Evolutionary conservation across 495 filamentous ascomycete species (phyloP), one percentile per base, ranked within the genome.

Genomic region (Penicillium verhagenii): DNA sequence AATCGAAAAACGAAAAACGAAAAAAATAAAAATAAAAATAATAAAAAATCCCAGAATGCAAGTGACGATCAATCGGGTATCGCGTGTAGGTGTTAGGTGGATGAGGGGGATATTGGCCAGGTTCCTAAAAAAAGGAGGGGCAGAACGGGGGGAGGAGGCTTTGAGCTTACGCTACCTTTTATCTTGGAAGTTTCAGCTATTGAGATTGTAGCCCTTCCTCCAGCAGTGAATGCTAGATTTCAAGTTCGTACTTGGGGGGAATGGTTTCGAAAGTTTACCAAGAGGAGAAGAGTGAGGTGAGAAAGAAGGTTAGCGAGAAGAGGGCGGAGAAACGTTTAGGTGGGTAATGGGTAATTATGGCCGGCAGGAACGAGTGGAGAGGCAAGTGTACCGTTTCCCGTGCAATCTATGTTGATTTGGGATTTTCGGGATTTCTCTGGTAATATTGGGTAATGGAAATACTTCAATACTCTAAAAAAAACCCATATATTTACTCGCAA

Each of bases 71-170:
- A 54, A 53, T 60, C 50, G 50, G 58, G 58, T 53, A 53, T 53
- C 45, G 58, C 58, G 58, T 50, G 53, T 60, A 53, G 50, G 24
- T 6, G 23, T 14, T n/a, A n/a, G 10, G 8, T 2, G 47, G 48
- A 28, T 20, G 11, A 50, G 25, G 45, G 13, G 33, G 23, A 44
- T 51, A 31, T 49, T 54, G 29, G 16, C 31, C 25, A 38, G 35
- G 53, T 37, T 54, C 18, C 44, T 50, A 21, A 29, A 16, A 40
- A 52, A 57, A 58, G 52, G 61, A 64, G 61, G 61, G 61, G 61
- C 58, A 61, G 29, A 43, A 35, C 14, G 18, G 33, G 18, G 18
- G 55, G 43, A 46, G 45, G 16, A 35, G 14, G 6, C 16, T 48
- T 29, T 25, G 18, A 44, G 42, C 50, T 50, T 54, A 61, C 50